Percentiles rank a stretch among this genome's conserved stretches.
Evolutionary conservation across 129 eudicot genomes (phyloP).

Genomic region (Tanacetum coccineum): DNA sequence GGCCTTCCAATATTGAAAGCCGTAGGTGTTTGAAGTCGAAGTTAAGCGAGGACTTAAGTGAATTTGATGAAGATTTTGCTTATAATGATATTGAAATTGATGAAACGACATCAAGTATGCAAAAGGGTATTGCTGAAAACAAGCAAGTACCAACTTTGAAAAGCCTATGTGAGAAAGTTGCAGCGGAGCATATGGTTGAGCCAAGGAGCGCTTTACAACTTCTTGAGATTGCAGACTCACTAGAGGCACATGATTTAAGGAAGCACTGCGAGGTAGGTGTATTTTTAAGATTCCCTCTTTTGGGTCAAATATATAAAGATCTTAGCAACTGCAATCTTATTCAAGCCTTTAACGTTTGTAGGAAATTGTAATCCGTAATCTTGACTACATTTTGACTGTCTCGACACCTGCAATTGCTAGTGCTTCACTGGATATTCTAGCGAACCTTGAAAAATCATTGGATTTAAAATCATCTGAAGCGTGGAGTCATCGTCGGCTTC

Average conservation of each 20-base stretch:
- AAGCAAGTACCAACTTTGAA: conserved; percentile 48
- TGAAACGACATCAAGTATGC: conserved; percentile 9
- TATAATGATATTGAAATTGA: conserved; percentile 52
- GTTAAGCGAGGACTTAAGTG: conserved; percentile 43
- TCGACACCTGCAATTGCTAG: conserved; percentile 60
- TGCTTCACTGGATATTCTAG: conserved; percentile 73
- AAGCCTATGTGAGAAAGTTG: no score
- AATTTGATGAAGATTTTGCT: conserved; percentile 62
- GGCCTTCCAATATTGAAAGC: neutral
- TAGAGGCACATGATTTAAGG: conserved; percentile 80
- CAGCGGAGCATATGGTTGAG: conserved; percentile 45
- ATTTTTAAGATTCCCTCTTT: conserved; percentile 13
- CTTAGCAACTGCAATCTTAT: neutral
- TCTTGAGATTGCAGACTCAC: conserved; percentile 92
- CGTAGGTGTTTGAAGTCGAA: conserved; percentile 23
- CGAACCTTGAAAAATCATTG: conserved; percentile 58
- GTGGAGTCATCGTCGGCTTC: conserved; percentile 93
- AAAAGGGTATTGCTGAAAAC: conserved; percentile 28
- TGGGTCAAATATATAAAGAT: neutral
- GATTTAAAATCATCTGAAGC: conserved; percentile 78
- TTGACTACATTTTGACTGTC: conserved; percentile 78
- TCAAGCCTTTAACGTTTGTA: conserved; percentile 33
- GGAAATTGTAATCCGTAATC: conserved; percentile 88
- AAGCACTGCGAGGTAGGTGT: conserved; percentile 79
- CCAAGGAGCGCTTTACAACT: conserved; percentile 83